A percentile compares a stretch with the other conserved stretches of the same genome.
Evolutionary conservation across 1,139 yeast species (phyloP).

Genomic region (Magnusiomyces fungicola): DNA sequence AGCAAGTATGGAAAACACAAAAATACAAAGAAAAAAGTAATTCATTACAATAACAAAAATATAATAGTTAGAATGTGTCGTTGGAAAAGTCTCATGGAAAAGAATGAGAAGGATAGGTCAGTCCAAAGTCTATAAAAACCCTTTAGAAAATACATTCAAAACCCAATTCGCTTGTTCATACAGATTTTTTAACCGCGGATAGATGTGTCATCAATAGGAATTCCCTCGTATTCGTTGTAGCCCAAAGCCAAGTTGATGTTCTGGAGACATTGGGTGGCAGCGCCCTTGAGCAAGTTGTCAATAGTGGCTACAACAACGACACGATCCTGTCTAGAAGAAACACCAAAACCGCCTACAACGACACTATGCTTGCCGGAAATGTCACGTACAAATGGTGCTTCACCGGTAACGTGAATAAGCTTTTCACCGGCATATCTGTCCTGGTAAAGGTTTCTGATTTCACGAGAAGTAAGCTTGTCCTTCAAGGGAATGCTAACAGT

Average conservation of each 20-base stretch:
- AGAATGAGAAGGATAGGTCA: too few species aligned
- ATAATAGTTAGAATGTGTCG: too few species aligned
- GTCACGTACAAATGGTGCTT: slow-evolving; percentile 86
- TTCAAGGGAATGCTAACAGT: slow-evolving; percentile 87
- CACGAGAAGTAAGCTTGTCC: slow-evolving; percentile 67
- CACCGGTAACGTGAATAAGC: slow-evolving; percentile 76
- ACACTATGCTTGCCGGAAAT: slow-evolving; percentile 92
- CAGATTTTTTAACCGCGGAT: slow-evolving; percentile 1
- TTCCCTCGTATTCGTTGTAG: slow-evolving; percentile 91
- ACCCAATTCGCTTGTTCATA: too few species aligned
- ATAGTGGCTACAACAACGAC: slow-evolving; percentile 92
- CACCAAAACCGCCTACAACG: slow-evolving; percentile 92
- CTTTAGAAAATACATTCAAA: too few species aligned
- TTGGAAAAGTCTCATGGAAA: too few species aligned
- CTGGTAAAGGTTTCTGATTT: slow-evolving; percentile 76
- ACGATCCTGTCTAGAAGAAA: slow-evolving; percentile 78
- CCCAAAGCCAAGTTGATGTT: slow-evolving; percentile 86
- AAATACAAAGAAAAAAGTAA: too few species aligned
- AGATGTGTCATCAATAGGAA: slow-evolving; percentile 45
- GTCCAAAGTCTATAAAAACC: too few species aligned
- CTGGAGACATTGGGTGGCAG: slow-evolving; percentile 96
- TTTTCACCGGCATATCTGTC: slow-evolving; percentile 85
- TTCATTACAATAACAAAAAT: too few species aligned
- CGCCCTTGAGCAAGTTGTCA: slow-evolving; percentile 94
- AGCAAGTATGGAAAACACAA: too few species aligned